Conservation (phyloP, 768 basidiomycete species). For the Termitomyces sp. region DNA sequence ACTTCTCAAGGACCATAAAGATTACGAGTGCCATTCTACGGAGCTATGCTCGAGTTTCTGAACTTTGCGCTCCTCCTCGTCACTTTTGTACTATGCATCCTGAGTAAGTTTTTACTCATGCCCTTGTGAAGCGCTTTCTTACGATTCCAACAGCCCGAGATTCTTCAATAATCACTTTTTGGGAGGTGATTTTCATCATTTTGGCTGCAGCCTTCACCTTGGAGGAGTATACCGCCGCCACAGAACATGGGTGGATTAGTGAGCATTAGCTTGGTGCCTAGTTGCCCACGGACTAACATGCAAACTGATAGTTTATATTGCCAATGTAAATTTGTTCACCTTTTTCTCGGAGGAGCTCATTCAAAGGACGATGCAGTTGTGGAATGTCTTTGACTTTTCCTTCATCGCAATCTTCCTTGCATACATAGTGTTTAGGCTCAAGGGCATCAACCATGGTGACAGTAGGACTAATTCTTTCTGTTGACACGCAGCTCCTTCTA, state of each 20-base stretch:
- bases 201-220: constrained; percentile 75
- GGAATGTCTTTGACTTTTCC: constrained; percentile 85
- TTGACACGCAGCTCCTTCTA: neutral
- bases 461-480: constrained; percentile 28
- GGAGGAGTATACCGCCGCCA: constrained; percentile 84
- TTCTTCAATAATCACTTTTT: constrained; percentile 41
- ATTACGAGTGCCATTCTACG: constrained; percentile 79
- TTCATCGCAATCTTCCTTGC: constrained; percentile 66
- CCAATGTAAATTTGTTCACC: constrained; percentile 50
- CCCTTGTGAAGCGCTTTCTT: neutral
- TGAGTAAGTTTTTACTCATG: constrained; percentile 44
- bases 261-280: constrained; percentile 23
- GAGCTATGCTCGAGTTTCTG: constrained; percentile 70
- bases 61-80: constrained; percentile 67
- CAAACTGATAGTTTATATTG: constrained; percentile 61
- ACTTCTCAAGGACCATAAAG: constrained; percentile 26
- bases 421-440: constrained; percentile 61
- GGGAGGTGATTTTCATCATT: constrained; percentile 72
- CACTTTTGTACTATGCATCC: constrained; percentile 70
- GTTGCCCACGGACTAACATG: neutral
- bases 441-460: constrained; percentile 52
- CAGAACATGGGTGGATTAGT: constrained; percentile 87
- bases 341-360: neutral
- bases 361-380: constrained; percentile 48
- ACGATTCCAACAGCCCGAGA: constrained; percentile 46